Conservation (phyloP, 805 yeast genomes). For the Starmerella stigmatis region DNA sequence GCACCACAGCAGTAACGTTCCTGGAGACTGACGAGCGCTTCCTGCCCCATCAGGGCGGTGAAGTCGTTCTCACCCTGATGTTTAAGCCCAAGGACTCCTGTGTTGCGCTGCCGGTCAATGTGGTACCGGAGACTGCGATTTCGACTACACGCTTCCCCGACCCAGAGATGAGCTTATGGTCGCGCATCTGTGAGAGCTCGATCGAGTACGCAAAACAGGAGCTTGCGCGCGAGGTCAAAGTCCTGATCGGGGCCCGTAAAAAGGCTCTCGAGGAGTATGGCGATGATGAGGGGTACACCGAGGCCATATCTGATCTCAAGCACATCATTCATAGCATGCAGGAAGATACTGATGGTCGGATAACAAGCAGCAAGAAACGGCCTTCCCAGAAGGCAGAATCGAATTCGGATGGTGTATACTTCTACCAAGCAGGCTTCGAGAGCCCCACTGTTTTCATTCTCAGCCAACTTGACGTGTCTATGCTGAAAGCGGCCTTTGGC, state of each 20-base stretch:
- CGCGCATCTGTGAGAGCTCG: constrained; percentile 59
- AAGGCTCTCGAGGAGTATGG: constrained; percentile 36
- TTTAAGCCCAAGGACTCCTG: constrained; percentile 10
- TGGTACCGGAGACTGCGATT: neutral
- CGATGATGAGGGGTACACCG: constrained; percentile 21
- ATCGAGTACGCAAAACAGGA: constrained; percentile 42
- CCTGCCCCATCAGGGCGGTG: constrained; percentile 23
- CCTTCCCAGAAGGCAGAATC: neutral
- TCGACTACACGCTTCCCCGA: constrained; percentile 24
- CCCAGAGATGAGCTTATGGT: constrained; percentile 39
- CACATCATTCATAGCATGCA: constrained; percentile 6
- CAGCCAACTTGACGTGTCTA: constrained; percentile 69
- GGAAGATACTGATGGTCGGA: neutral
- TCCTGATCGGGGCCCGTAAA: constrained; percentile 42
- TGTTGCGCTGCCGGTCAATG: constrained; percentile 16
- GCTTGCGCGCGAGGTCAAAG: constrained; percentile 49
- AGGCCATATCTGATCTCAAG: constrained; percentile 17
- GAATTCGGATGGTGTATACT: constrained; percentile 35
- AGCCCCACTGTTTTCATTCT: constrained; percentile 57
- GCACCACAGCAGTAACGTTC: constrained; percentile 21
- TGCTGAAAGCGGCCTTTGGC: constrained; percentile 53
- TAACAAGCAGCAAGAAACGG: neutral
- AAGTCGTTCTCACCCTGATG: constrained; percentile 22
- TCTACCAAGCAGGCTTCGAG: constrained; percentile 67
- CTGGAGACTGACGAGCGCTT: constrained; percentile 15